Base-by-base conservation (phyloP, 2,329 filamentous ascomycete species). In the Fusarium decemcellulare region DNA sequence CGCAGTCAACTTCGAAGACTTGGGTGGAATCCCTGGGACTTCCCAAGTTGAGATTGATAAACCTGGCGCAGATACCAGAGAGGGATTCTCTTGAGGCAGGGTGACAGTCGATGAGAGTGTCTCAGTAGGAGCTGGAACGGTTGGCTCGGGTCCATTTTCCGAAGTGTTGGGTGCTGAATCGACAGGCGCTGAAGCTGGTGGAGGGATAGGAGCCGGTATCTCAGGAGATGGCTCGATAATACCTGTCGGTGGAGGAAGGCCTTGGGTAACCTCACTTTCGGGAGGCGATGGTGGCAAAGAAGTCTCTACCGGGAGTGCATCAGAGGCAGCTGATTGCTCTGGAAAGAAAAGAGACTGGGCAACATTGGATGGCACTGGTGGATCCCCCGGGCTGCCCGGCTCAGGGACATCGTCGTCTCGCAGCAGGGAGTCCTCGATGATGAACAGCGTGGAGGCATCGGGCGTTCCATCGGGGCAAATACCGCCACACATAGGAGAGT, bases 401-500 rank as follows among this genome's bases (percentile, higher is more conserved):
- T 68, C 59, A 32, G 62, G 50, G 16, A 32, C 16, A 30, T 69
- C 63, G 2, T 57, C 57, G 15, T 50, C 48, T 12, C 58, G 62
- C 11, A 71, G 15, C 10, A 60, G n/a, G 8, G 71, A 59, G 15
- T 70, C 56, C 16, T 65, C 66, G 37, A 71, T 69, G 14, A 68
- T 68, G 55, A 80, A 81, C 29, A 81, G 67, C 47, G 78, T 81
- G 37, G 77, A 79, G 55, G 77, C 75, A 7, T 53, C 68, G 8
- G 73, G 68, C 6, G 65, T 65, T 10, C 76, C 71, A 5, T 72
- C 52, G 11, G 72, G 74, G 53, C 76, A 79, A 10, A 72, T 66
- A 37, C 76, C 76, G n/a, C 79, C 79, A 32, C 79, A 81, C 65
- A 74, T 76, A 12, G 78, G 77, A 15, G 74, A 63, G n/a, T 63